These are phyloP conservation scores for Cochlearia excelsa DNA, from an alignment of 345 rosid genomes.

Conservation along the genomic window DNA sequence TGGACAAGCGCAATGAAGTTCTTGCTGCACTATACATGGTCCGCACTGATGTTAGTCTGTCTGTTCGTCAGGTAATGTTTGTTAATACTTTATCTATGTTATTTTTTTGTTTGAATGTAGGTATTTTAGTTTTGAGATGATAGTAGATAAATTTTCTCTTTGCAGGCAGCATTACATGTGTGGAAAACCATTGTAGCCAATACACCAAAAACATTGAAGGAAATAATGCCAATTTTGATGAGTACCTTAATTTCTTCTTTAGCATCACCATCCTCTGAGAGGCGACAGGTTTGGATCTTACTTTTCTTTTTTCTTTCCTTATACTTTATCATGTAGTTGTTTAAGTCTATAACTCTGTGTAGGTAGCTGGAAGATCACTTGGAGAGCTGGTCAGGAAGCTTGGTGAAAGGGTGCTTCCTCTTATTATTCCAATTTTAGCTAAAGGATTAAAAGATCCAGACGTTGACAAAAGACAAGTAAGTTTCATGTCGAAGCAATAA, in stretches of 20 bases:
- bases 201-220: conserved; percentile 94
- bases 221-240: conserved; percentile 98
- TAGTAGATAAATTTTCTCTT: conserved; percentile 6
- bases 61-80: conserved; percentile 89
- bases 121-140: conserved; percentile 16
- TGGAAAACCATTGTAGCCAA: conserved; percentile 99
- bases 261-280: conserved; percentile 89
- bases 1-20: conserved; percentile 92
- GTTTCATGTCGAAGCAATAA: conserved; percentile 17
- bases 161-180: conserved; percentile 93
- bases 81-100: conserved; percentile 7
- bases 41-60: conserved; percentile 88
- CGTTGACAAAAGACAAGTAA: conserved; percentile 91
- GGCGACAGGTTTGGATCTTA: conserved; percentile 73
- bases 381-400: conserved; percentile 99
- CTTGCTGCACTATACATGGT: conserved; percentile 98
- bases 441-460: conserved; percentile 69
- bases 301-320: conserved; percentile 1
- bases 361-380: conserved; percentile 92
- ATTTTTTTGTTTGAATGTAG: conserved; percentile 7
- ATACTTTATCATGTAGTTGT: conserved; percentile 3
- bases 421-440: conserved; percentile 87
- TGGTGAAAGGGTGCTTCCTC: conserved; percentile 99
- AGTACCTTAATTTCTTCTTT: conserved; percentile 80
- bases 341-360: conserved; percentile 15